Conservation (phyloP, 768 basidiomycete species). For the Daedaleopsis nitida region DNA sequence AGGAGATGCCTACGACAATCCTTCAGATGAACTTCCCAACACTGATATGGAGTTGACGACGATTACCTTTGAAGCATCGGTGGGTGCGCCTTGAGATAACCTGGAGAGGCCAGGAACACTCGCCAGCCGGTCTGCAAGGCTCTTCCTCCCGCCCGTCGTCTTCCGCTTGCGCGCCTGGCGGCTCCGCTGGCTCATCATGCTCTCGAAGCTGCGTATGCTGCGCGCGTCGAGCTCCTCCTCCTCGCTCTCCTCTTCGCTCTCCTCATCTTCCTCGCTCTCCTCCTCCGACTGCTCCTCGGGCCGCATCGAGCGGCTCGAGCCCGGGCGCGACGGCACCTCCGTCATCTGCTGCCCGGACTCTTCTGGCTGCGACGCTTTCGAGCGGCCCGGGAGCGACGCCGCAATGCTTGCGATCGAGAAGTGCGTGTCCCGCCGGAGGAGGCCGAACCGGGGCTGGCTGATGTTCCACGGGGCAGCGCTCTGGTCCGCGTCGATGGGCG, state of each 20-base stretch:
- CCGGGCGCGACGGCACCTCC: constrained; percentile 55
- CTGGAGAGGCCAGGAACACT: constrained; percentile 63
- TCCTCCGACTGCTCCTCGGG: constrained; percentile 34
- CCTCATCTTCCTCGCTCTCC: constrained; percentile 40
- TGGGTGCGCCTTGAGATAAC: constrained; percentile 35
- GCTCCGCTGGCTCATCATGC: constrained; percentile 67
- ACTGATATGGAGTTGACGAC: not conserved
- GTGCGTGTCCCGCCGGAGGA: constrained; percentile 72
- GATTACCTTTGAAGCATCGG: constrained; percentile 22
- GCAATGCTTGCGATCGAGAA: constrained; percentile 84
- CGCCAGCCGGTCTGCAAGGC: constrained; percentile 80
- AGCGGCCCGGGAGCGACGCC: constrained; percentile 58
- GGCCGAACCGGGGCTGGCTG: constrained; percentile 58
- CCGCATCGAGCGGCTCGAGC: constrained; percentile 43
- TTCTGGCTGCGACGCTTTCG: constrained; percentile 30
- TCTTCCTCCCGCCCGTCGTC: constrained; percentile 52
- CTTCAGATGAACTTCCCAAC: constrained; percentile 1
- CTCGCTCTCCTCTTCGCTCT: constrained; percentile 41
- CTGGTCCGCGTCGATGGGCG: constrained; percentile 25
- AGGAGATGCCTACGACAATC: constrained; percentile 32
- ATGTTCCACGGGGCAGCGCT: constrained; percentile 44
- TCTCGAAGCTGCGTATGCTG: constrained; percentile 87
- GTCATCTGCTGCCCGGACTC: constrained; percentile 56
- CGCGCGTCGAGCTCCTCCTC: constrained; percentile 54
- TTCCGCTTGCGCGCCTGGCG: constrained; percentile 30